Evolutionary conservation across 169 alveolate genomes (phyloP).

Genomic region (Babesia divergens): DNA sequence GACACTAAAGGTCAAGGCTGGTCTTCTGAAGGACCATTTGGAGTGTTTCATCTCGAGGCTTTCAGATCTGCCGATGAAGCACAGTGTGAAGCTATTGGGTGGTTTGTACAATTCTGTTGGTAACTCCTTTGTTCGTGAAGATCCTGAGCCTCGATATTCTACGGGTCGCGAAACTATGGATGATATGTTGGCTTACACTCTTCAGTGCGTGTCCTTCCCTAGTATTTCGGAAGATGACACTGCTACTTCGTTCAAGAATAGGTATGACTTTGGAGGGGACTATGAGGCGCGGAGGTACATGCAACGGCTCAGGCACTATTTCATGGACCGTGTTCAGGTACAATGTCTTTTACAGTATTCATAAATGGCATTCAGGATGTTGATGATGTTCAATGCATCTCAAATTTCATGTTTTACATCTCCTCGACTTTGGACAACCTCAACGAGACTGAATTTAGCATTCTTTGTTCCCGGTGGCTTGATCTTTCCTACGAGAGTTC

Average conservation of each 20-base stretch:
- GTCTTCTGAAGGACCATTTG: neutral
- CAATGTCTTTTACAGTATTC: neutral
- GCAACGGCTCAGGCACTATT: neutral
- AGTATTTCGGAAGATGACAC: neutral
- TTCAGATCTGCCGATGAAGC: conserved; percentile 2
- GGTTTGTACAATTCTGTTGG: conserved; percentile 11
- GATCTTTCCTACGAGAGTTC: neutral
- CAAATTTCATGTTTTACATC: conserved; percentile 46
- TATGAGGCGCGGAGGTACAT: neutral
- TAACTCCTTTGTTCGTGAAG: neutral
- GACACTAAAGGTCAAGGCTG: neutral
- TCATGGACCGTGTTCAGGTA: conserved; percentile 21
- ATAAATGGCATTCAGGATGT: conserved; percentile 19
- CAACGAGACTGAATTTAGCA: conserved; percentile 5
- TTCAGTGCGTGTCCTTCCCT: neutral
- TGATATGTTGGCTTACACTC: conserved; percentile 12
- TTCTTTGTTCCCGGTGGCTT: conserved; percentile 6
- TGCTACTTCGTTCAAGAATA: neutral
- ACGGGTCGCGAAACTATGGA: conserved; percentile 25
- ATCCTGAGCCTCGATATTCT: neutral
- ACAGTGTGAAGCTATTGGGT: conserved; percentile 24
- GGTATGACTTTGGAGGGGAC: neutral
- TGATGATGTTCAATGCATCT: conserved; percentile 6
- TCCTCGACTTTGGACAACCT: conserved; percentile 36
- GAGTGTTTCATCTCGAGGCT: neutral